phyloP scores from a whole-genome alignment of 371 early-diverging fungal species.

The Chytridium lagenaria region DNA sequence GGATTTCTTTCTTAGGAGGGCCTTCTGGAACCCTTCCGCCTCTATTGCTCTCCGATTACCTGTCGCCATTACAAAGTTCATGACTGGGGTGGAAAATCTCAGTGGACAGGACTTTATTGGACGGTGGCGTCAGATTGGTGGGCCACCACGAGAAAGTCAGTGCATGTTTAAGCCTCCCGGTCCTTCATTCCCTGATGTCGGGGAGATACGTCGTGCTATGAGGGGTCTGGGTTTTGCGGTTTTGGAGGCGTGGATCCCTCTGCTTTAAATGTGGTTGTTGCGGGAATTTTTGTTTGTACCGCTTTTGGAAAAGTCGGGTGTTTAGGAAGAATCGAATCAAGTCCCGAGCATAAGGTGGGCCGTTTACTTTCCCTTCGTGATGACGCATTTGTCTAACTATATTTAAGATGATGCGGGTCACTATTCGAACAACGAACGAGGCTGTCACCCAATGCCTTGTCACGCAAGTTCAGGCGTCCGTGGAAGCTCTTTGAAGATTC shows the following conservation, averaged over 20 bases:
- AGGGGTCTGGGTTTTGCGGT: constrained; percentile 73
- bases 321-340: constrained; percentile 88
- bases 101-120: constrained; percentile 83
- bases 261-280: constrained; percentile 86
- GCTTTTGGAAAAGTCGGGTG: constrained; percentile 89
- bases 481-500: constrained; percentile 18
- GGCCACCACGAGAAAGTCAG: constrained; percentile 79
- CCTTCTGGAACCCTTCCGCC: constrained; percentile 40
- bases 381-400: neutral
- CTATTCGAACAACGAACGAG: constrained; percentile 88
- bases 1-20: constrained; percentile 60
- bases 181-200: constrained; percentile 21
- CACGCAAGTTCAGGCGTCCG: constrained; percentile 4
- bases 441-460: constrained; percentile 58
- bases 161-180: constrained; percentile 66
- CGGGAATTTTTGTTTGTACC: constrained; percentile 79
- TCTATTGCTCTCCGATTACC: constrained; percentile 63
- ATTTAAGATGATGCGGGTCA: constrained; percentile 86
- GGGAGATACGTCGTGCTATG: constrained; percentile 53
- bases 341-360: constrained; percentile 83
- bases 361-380: constrained; percentile 13
- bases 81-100: constrained; percentile 77
- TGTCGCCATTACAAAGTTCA: constrained; percentile 80
- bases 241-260: constrained; percentile 86
- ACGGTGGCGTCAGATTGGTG: constrained; percentile 96